Evolutionary conservation across 2,329 filamentous ascomycete species (phyloP), one percentile per base, ranked within the genome.

Genomic region (Aspergillus spinulosporus): DNA sequence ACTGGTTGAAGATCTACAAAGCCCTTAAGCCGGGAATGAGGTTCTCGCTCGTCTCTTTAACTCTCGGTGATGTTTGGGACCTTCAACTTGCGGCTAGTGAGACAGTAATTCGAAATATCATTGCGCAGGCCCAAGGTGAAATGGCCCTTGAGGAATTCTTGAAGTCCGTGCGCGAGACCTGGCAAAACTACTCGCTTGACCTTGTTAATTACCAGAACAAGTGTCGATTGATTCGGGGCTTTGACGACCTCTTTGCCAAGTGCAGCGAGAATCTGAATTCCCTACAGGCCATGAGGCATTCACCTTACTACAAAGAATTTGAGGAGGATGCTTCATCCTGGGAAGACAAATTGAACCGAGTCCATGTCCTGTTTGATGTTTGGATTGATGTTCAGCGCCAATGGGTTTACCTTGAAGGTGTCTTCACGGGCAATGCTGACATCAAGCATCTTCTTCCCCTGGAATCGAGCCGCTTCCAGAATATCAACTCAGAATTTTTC

Each of bases 351-450:
- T 83, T 99, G 28, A 99, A 97, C 73, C 87, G 94, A 45, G 92
- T 99, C 2, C 94, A 99, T 71, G 91, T 99, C 12, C 83, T 99
- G 7, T 99, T 99, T 68, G 94, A 99, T 72, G 92, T 99, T 12
- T 99, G 95, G 95, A 99, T 99, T 66, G 95, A 99, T 75, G 95
- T 99, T n/a, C 94, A 99, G 74, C 88, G 95, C 59, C 94, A 99
- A 77, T 99, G 94, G 94, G 94, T 99, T 5, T 99, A 99, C 72
- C 84, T 99, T 4, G 95, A 99, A 76, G 94, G 94, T 63, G 94
- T 99, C 34, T 99, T 99, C 72, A 97, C 93, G 1, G 94, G 94
- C 57, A 99, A 99, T 70, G 93, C 91, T 39, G 94, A 99, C 69
- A 99, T 99, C 80, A 99, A 97, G 76, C 93, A 97, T 72, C 81